These are phyloP conservation scores for Roridomyces roridus DNA, from an alignment of 768 basidiomycete species.

Conservation along the genomic window DNA sequence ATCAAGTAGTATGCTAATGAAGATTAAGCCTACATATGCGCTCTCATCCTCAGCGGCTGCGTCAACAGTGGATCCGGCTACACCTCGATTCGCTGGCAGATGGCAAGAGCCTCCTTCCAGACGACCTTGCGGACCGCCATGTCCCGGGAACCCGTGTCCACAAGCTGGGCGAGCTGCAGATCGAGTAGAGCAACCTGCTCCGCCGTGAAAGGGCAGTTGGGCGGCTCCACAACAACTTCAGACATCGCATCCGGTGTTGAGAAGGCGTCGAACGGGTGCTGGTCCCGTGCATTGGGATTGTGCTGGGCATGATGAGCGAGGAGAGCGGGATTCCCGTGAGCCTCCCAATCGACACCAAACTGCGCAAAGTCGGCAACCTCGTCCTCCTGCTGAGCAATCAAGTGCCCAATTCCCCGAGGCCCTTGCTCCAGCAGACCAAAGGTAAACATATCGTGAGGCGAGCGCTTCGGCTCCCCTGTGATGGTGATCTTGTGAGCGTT, in stretches of 20 bases:
- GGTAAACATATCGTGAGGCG: conserved; percentile 24
- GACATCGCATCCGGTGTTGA: neutral
- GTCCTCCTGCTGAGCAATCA: neutral
- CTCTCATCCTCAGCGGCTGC: too few species aligned
- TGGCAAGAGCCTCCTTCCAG: neutral
- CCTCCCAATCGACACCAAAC: conserved; percentile 2
- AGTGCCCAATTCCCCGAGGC: conserved; percentile 3
- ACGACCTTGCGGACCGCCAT: conserved; percentile 3
- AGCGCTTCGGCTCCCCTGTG: neutral
- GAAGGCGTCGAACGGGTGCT: neutral
- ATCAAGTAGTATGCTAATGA: too few species aligned
- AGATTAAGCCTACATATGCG: too few species aligned
- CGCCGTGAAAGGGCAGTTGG: conserved; percentile 4
- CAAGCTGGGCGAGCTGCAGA: neutral
- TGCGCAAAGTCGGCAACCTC: neutral
- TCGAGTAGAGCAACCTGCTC: neutral
- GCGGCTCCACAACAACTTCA: neutral
- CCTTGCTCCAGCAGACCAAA: conserved; percentile 23
- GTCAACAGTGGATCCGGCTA: too few species aligned
- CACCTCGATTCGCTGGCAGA: too few species aligned
- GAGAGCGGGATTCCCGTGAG: neutral
- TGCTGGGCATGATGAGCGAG: neutral
- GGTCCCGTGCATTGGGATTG: neutral
- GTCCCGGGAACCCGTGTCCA: neutral
- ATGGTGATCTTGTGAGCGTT: conserved; percentile 30